A percentile compares a stretch with the other conserved stretches of the same genome.
Conservation (phyloP, 2,329 filamentous ascomycete genomes). For the Xylariales sp. region DNA sequence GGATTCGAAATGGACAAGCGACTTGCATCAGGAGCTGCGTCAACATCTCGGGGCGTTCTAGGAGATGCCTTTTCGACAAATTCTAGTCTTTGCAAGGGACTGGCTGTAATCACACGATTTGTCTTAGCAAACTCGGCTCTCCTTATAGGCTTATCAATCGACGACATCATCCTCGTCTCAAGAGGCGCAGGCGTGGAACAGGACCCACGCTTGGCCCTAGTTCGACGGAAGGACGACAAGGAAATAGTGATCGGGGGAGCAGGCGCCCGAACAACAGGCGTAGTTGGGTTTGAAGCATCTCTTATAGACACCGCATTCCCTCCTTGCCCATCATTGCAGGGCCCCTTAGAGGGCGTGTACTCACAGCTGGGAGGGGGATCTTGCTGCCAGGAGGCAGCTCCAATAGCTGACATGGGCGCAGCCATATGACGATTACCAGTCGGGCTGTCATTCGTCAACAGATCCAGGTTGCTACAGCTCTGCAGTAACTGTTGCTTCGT, state of each 20-base stretch:
- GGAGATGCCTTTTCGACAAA: conserved; percentile 52
- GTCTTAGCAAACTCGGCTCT: conserved; percentile 49
- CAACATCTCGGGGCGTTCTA: conserved; percentile 72
- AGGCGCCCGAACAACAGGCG: conserved; percentile 27
- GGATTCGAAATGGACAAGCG: conserved; percentile 74
- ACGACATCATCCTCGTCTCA: conserved; percentile 16
- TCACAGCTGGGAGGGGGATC: conserved; percentile 34
- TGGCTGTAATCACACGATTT: conserved; percentile 49
- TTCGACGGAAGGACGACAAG: conserved; percentile 34
- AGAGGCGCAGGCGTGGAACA: conserved; percentile 31
- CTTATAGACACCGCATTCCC: conserved; percentile 14
- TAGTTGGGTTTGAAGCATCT: conserved; percentile 23
- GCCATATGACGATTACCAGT: conserved; percentile 41
- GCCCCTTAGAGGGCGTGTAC: conserved; percentile 29
- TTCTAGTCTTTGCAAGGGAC: conserved; percentile 53
- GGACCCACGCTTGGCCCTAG: conserved; percentile 27
- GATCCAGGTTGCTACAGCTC: conserved; percentile 25
- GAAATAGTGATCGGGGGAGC: conserved; percentile 28
- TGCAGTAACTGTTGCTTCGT: conserved; percentile 64
- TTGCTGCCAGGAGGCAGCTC: conserved; percentile 19
- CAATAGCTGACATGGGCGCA: conserved; percentile 36
- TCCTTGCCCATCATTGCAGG: conserved; percentile 13
- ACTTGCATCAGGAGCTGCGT: conserved; percentile 75
- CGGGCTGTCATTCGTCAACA: conserved; percentile 40
- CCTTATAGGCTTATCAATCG: conserved; percentile 27